A percentile compares a stretch with the other conserved stretches of the same genome.
These are phyloP conservation scores for Ramaria sp. DNA, from an alignment of 768 basidiomycete species.

Conservation along the genomic window DNA sequence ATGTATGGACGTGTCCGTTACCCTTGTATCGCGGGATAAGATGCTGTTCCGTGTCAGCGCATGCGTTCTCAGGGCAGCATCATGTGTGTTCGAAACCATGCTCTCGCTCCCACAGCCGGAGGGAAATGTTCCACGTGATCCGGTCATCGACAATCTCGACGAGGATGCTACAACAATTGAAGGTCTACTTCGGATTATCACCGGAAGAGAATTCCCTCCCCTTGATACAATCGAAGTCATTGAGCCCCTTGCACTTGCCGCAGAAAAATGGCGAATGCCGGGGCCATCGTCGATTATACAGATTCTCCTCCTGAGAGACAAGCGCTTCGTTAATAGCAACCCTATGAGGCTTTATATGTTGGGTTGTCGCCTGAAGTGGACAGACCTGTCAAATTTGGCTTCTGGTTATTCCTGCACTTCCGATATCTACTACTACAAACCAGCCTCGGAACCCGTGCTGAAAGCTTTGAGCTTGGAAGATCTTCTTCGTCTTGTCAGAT, in stretches of 20 bases:
- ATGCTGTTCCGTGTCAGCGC: background rate
- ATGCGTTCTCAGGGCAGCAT: background rate
- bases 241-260: constrained; percentile 47
- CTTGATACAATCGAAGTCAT: constrained; percentile 42
- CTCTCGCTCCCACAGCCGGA: background rate
- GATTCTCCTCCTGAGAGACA: constrained; percentile 35
- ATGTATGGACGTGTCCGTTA: background rate
- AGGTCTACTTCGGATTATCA: constrained; percentile 47
- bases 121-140: too few relatives aligned
- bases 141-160: constrained; percentile 25
- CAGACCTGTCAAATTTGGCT: background rate
- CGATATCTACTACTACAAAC: background rate
- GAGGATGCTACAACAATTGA: constrained; percentile 48
- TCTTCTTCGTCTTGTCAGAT: background rate
- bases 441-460: background rate
- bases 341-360: background rate
- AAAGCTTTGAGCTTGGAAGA: background rate
- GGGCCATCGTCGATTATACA: constrained; percentile 51
- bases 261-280: constrained; percentile 63
- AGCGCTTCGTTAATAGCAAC: background rate
- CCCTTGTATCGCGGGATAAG: too few relatives aligned
- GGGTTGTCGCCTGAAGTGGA: background rate
- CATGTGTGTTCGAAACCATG: background rate
- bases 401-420: background rate
- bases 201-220: constrained; percentile 41